These are phyloP conservation scores for Babesia ovis DNA, from an alignment of 169 alveolate species.

Conservation along the genomic window DNA sequence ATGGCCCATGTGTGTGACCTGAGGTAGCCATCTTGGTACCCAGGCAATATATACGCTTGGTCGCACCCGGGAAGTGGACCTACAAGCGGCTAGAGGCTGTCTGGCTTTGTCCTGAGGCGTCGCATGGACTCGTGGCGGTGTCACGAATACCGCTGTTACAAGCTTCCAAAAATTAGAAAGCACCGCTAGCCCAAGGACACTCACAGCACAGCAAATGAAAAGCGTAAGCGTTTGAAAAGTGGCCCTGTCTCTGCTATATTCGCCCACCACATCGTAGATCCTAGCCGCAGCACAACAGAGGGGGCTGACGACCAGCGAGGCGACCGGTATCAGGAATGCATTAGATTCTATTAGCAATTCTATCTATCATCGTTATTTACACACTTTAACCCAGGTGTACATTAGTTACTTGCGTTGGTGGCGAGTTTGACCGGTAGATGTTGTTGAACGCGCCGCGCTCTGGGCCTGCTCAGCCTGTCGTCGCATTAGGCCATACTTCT, in stretches of 20 bases:
- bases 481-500: conserved; percentile 65
- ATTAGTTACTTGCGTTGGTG: not conserved
- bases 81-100: not conserved
- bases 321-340: not conserved
- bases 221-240: not conserved
- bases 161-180: too few species aligned
- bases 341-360: too few species aligned
- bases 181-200: too few species aligned
- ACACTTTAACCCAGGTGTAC: not conserved
- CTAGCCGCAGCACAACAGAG: conserved; percentile 26
- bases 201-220: not conserved
- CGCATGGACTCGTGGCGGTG: not conserved
- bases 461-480: conserved; percentile 31
- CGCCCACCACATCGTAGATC: not conserved
- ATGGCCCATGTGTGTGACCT: conserved; percentile 5
- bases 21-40: conserved; percentile 8
- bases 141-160: too few species aligned
- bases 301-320: not conserved
- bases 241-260: not conserved
- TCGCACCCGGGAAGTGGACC: not conserved
- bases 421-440: not conserved
- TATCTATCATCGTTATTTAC: too few species aligned
- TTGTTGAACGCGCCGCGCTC: not conserved
- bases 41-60: not conserved
- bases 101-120: not conserved